Percentiles rank a stretch among this genome's conserved stretches.
Conservation (phyloP, 2,329 filamentous ascomycete genomes). For the Calonectria leucothoes region DNA sequence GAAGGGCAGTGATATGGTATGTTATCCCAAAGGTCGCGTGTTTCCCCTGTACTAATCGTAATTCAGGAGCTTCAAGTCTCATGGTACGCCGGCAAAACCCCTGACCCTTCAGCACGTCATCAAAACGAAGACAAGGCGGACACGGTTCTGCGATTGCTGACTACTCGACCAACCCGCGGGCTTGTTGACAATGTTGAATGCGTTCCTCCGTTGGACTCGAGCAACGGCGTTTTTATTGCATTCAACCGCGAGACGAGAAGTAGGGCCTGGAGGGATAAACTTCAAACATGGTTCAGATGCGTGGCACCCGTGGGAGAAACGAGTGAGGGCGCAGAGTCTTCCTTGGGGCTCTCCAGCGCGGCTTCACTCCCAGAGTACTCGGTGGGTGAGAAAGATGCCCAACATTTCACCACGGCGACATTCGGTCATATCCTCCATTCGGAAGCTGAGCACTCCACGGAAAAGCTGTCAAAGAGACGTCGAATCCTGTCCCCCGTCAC, state of each 20-base stretch:
- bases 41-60: conserved; percentile 17
- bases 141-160: conserved; percentile 58
- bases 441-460: background rate
- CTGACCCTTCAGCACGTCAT: background rate
- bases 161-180: conserved; percentile 36
- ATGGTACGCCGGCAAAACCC: conserved; percentile 53
- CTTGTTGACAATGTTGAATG: conserved; percentile 31
- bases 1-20: conserved; percentile 34
- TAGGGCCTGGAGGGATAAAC: conserved; percentile 50
- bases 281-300: conserved; percentile 46
- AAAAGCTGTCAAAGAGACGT: conserved; percentile 19
- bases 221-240: conserved; percentile 29
- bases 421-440: conserved; percentile 65
- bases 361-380: conserved; percentile 15
- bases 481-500: conserved; percentile 58
- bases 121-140: conserved; percentile 55
- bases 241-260: conserved; percentile 46
- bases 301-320: conserved; percentile 34
- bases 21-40: background rate
- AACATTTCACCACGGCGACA: conserved; percentile 51
- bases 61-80: conserved; percentile 49
- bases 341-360: conserved; percentile 12
- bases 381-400: background rate
- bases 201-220: conserved; percentile 23
- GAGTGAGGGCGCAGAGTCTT: background rate